phyloP scores from a whole-genome alignment of 2,329 filamentous ascomycete species.

The Polychaeton citri region DNA sequence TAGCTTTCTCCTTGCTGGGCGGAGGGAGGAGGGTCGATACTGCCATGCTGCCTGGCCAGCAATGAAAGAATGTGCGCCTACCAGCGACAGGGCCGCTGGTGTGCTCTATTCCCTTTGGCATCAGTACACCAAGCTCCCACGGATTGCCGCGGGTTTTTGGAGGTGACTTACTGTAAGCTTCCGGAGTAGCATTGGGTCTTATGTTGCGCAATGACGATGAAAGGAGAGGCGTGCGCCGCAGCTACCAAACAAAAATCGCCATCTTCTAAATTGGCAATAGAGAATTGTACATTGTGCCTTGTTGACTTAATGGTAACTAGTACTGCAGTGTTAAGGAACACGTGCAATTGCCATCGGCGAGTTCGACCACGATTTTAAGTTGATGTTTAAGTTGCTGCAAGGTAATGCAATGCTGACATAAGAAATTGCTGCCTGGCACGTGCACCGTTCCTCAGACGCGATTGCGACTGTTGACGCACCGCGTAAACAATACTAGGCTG shows the following conservation, averaged over 20 bases:
- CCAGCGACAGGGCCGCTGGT: slow-evolving; percentile 16
- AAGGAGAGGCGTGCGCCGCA: slow-evolving; percentile 3
- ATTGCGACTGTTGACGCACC: slow-evolving; percentile 1
- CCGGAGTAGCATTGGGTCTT: slow-evolving; percentile 11
- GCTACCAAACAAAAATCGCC: slow-evolving; percentile 3
- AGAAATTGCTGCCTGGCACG: background rate
- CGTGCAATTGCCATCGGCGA: no score
- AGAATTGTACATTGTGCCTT: background rate
- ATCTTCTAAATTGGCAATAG: slow-evolving; percentile 1
- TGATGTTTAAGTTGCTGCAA: no score
- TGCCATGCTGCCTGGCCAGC: slow-evolving; percentile 21
- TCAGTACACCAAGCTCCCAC: background rate
- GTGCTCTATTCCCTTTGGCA: slow-evolving; percentile 9
- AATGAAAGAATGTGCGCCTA: slow-evolving; percentile 20
- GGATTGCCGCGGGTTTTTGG: no score
- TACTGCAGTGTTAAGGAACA: no score
- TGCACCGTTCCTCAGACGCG: background rate
- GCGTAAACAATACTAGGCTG: slow-evolving; percentile 1
- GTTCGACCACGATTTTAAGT: no score
- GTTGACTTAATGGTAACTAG: no score
- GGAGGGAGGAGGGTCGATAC: slow-evolving; percentile 15
- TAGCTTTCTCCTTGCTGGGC: slow-evolving; percentile 7
- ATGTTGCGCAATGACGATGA: slow-evolving; percentile 1
- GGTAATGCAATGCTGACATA: slow-evolving; percentile 1
- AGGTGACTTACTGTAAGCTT: slow-evolving; percentile 16